Base-by-base conservation (phyloP, 768 basidiomycete species). In the Cyclocybe aegerita region DNA sequence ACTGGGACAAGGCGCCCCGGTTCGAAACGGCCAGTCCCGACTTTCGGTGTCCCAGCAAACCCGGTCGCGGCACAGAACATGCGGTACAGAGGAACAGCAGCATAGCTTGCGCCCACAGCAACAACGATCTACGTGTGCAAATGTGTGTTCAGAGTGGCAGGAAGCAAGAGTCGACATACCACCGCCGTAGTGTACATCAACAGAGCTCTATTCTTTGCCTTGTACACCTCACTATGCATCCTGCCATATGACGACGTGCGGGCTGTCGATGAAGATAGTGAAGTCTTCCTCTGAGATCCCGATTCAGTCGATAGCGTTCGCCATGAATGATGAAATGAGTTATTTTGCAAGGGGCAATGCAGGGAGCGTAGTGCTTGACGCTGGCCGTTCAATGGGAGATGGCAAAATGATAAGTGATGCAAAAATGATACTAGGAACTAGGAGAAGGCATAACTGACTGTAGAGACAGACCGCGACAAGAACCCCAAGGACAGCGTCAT, bases 61-160 rank as follows among this genome's bases (percentile, higher is more conserved):
- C 97, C 97, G 3, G 97, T 99, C 10, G 95, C 92, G 6, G 93
- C 88, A 67, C 97, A 99, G 74, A 99, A 99, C 70, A 96, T 94
- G 54, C 97, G 88, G 69, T 99, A 99, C 11, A 98, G 77, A 0
- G 97, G 97, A 0, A 98, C 96, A 34, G 96, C 91, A 9, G 97
- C 97, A 65, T 99, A 99, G n/a, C 94, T 88, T 17, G 87, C 78
- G 11, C 96, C 96, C 3, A 90, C 70, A 2, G 84, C 87, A 29
- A 86, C 60, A 29, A 97, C 69, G 41, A 96, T 83, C 93, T 96
- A 54, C 8, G 35, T 3, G 4, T 15, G 14, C 34, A 23, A 43
- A 40, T 50, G 31, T 40, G 29, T 42, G 45, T 33, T 32, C n/a
- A 48, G 31, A 43, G 38, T 16, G 36, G 16, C 15, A 38, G 4